phyloP scores from a whole-genome alignment of 2,329 filamentous ascomycete species.

The Trichoderma afroharzianum region DNA sequence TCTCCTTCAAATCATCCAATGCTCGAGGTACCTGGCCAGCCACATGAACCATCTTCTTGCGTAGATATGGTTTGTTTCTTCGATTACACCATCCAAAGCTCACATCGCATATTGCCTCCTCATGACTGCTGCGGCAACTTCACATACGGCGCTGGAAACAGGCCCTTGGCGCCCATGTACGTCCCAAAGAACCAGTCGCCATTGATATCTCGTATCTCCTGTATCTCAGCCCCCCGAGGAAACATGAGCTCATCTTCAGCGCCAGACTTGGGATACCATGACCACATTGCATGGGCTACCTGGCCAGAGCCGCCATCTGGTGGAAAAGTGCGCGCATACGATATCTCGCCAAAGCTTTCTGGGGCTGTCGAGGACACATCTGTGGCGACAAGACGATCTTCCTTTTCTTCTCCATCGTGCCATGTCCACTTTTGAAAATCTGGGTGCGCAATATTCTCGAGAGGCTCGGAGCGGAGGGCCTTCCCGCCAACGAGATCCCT shows the following conservation, averaged over 20 bases:
- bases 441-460: constrained; percentile 34
- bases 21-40: not conserved
- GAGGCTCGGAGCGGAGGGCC: constrained; percentile 59
- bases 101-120: not conserved
- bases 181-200: constrained; percentile 86
- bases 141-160: constrained; percentile 81
- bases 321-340: constrained; percentile 51
- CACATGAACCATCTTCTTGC: not conserved
- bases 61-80: not conserved
- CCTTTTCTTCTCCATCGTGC: constrained; percentile 39
- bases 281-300: constrained; percentile 64
- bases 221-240: constrained; percentile 76
- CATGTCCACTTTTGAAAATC: constrained; percentile 52
- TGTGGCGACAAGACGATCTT: constrained; percentile 47
- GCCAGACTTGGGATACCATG: constrained; percentile 67
- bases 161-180: constrained; percentile 73
- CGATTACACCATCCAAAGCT: not conserved
- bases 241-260: constrained; percentile 77
- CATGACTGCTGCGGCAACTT: constrained; percentile 33
- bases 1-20: not conserved
- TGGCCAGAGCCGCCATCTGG: constrained; percentile 71
- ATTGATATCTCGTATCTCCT: constrained; percentile 82
- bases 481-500: constrained; percentile 75
- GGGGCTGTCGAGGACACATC: constrained; percentile 48
- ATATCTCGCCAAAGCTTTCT: constrained; percentile 26